These are phyloP conservation scores for Echria macrotheca DNA, from an alignment of 495 filamentous ascomycete species.

Conservation along the genomic window DNA sequence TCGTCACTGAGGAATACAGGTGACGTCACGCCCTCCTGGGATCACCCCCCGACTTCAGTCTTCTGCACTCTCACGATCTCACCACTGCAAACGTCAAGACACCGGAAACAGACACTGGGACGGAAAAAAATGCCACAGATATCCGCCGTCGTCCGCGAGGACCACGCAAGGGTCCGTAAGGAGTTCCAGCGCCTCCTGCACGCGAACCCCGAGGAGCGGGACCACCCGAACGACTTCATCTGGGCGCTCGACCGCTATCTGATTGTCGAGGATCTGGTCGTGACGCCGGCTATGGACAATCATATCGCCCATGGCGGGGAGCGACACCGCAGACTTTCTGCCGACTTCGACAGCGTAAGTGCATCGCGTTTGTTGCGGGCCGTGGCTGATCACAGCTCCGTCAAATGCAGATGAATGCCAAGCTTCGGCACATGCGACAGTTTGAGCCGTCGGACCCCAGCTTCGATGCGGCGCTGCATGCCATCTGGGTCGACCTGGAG, in stretches of 20 bases:
- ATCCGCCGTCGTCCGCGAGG: constrained; percentile 22
- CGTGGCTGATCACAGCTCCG: too few species aligned
- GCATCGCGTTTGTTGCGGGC: neutral
- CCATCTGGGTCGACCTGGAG: constrained; percentile 30
- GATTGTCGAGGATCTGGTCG: constrained; percentile 25
- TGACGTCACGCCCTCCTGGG: neutral
- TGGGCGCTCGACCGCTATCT: constrained; percentile 26
- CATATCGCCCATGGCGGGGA: constrained; percentile 16
- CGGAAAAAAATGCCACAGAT: constrained; percentile 20
- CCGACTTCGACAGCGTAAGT: constrained; percentile 25
- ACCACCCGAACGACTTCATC: constrained; percentile 20
- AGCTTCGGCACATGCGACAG: constrained; percentile 23
- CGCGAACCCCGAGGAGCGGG: constrained; percentile 16
- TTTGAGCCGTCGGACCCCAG: constrained; percentile 17
- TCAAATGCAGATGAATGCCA: constrained; percentile 20
- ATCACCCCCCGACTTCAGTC: too few species aligned
- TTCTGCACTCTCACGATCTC: too few species aligned
- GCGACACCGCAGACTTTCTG: constrained; percentile 17
- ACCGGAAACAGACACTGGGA: neutral
- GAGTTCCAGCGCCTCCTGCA: constrained; percentile 13
- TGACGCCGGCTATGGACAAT: constrained; percentile 23
- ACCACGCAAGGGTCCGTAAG: constrained; percentile 18
- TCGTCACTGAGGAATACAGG: neutral
- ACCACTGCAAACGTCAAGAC: neutral
- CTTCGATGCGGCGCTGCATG: constrained; percentile 20